Conservation (phyloP, 768 basidiomycete species). For the Leucogyrophana mollusca region DNA sequence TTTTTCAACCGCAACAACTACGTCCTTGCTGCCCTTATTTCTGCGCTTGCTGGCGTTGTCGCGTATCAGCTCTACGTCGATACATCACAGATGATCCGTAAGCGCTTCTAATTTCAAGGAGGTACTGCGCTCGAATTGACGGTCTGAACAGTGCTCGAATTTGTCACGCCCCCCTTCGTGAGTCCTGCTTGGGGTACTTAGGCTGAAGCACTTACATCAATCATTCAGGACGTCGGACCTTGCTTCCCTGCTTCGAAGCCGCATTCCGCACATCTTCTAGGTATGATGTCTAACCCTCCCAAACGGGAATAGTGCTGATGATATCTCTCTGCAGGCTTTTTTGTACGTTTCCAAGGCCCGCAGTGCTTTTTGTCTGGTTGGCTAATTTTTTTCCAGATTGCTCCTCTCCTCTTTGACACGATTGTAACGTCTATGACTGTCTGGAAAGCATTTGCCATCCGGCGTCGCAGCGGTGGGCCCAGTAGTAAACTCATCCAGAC, state of each 20-base stretch:
- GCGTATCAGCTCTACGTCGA: slow-evolving; percentile 83
- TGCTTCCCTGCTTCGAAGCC: slow-evolving; percentile 83
- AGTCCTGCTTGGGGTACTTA: slow-evolving; percentile 16
- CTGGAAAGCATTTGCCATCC: slow-evolving; percentile 75
- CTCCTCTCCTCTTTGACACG: slow-evolving; percentile 79
- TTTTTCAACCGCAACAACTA: slow-evolving; percentile 81
- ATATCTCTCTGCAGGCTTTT: slow-evolving; percentile 43
- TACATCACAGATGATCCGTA: slow-evolving; percentile 74
- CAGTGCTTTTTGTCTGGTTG: neutral
- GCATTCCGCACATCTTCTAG: slow-evolving; percentile 79
- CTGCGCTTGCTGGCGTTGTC: slow-evolving; percentile 68
- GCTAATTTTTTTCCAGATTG: slow-evolving; percentile 51
- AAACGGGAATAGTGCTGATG: slow-evolving; percentile 6
- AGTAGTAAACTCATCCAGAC: slow-evolving; percentile 82
- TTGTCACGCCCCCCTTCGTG: slow-evolving; percentile 63
- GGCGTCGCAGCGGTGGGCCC: slow-evolving; percentile 70
- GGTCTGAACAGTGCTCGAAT: slow-evolving; percentile 52
- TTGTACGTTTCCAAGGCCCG: slow-evolving; percentile 39
- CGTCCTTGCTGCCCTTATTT: slow-evolving; percentile 61
- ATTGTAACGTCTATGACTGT: slow-evolving; percentile 80
- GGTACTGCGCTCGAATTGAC: slow-evolving; percentile 6
- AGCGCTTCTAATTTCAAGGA: slow-evolving; percentile 19
- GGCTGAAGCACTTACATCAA: neutral
- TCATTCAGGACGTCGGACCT: slow-evolving; percentile 51
- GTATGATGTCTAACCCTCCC: slow-evolving; percentile 35